Conservation (phyloP, 352 stramenopile species). For the Phytopythium chamaehyphon region DNA sequence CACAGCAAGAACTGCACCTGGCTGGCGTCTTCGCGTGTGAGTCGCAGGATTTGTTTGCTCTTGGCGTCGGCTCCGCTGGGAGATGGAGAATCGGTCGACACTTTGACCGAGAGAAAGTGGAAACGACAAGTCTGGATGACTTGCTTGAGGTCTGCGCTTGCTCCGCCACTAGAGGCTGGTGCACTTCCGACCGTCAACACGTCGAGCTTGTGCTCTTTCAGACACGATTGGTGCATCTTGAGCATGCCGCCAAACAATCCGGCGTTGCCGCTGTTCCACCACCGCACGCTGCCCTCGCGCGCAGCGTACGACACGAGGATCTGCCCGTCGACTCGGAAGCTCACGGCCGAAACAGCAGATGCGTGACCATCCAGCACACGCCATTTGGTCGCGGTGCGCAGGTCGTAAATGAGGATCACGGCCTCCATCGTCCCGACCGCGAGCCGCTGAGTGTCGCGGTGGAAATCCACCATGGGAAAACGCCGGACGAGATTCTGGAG, state of each 20-base stretch:
- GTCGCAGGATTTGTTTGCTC: conserved; percentile 50
- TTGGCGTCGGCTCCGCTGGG: conserved; percentile 7
- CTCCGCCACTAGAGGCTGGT: conserved; percentile 46
- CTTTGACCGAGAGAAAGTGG: conserved; percentile 62
- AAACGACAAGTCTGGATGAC: conserved; percentile 86
- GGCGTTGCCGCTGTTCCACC: conserved; percentile 81
- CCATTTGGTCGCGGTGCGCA: conserved; percentile 87
- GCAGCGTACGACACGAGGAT: conserved; percentile 83
- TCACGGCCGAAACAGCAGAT: conserved; percentile 63
- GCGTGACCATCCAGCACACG: conserved; percentile 79
- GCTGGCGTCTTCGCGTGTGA: conserved; percentile 76
- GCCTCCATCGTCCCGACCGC: conserved; percentile 85
- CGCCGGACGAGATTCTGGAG: conserved; percentile 77
- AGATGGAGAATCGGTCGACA: conserved; percentile 18
- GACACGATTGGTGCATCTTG: conserved; percentile 85
- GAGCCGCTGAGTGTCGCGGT: conserved; percentile 83
- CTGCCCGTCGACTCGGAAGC: conserved; percentile 68
- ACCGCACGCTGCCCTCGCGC: conserved; percentile 71
- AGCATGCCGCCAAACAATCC: conserved; percentile 81
- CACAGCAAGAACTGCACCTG: conserved; percentile 80
- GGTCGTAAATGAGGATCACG: conserved; percentile 86
- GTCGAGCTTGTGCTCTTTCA: conserved; percentile 78
- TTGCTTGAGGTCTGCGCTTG: conserved; percentile 65
- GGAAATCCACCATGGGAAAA: conserved; percentile 88
- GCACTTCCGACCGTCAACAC: conserved; percentile 40